Evolutionary conservation across 2,329 filamentous ascomycete species (phyloP), one percentile per base, ranked within the genome.

Genomic region (Ophioceras dolichostomum): DNA sequence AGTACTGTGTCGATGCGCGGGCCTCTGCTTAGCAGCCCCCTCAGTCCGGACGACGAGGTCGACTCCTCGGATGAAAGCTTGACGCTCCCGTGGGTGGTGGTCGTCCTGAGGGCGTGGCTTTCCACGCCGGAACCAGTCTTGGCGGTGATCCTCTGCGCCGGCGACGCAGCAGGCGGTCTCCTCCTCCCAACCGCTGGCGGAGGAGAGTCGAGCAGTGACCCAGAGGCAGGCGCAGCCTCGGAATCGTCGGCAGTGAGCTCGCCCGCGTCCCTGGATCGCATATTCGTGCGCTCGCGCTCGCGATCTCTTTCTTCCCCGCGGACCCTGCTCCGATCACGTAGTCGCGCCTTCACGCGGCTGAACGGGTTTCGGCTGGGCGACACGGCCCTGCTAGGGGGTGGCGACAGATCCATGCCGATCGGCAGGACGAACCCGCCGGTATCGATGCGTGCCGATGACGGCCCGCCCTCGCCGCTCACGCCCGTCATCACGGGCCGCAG

Each of bases 1-100:
- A 93, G 72, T 21, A 85, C 69, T 21, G 75, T 82, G 42, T 85
- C 83, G 43, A 89, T 76, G 39, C 82, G 70, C 35, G 76, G 73
- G 21, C 39, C 32, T 8, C 33, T 37, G 58, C 86, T 89, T 58
- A 94, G 81, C 34, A 94, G 79, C 6, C 80, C 76, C 30, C 79
- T 74, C 8, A 86, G 65, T 26, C 73, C 76, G 14, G 46, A 41
- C n/a, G n/a, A n/a, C n/a, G n/a, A n/a, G n/a, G n/a, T n/a, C 28
- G 58, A 53, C 38, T 70, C 62, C 28, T 70, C 64, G 18, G 50
- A 45, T 39, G 54, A 62, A 14, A 60, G 54, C 17, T 60, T 64
- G n/a, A 68, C 45, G 47, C 70, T 77, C 19, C 64, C 62, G 17
- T 64, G 46, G 48, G 70, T 77, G 16, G 64, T 63, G 19, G 64